These are phyloP conservation scores for Cyclostephanos invisitatus DNA, from an alignment of 108 stramenopile genomes.

Conservation along the genomic window DNA sequence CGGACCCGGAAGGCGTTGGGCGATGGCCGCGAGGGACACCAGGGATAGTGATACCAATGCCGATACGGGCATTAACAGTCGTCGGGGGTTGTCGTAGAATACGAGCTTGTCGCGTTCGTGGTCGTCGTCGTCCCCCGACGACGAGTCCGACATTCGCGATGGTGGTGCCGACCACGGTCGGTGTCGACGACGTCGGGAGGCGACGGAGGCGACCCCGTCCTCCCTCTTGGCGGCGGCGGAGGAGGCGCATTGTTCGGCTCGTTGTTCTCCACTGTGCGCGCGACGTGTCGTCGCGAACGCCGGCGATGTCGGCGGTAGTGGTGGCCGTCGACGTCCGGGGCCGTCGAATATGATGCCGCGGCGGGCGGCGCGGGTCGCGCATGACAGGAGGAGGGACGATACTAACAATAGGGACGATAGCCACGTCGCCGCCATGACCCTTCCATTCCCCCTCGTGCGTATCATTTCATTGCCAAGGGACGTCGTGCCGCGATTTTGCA, in stretches of 20 bases:
- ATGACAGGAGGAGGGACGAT: not conserved
- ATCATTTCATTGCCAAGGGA: too few species aligned
- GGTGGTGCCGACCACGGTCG: too few species aligned
- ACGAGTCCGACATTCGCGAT: not conserved
- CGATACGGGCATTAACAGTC: conserved; percentile 18
- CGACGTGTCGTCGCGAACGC: not conserved
- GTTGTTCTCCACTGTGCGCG: too few species aligned
- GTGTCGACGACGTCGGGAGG: not conserved
- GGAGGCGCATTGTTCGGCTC: too few species aligned
- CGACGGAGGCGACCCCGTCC: too few species aligned
- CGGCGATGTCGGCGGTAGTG: not conserved
- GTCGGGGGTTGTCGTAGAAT: not conserved
- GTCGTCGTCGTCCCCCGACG: not conserved
- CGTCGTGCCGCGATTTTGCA: too few species aligned
- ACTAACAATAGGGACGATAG: too few species aligned
- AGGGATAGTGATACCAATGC: conserved; percentile 21
- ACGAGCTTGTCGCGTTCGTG: not conserved
- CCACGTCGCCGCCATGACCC: too few species aligned
- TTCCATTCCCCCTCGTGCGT: too few species aligned
- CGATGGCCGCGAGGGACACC: conserved; percentile 29
- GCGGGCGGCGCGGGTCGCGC: not conserved
- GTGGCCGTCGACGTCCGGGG: too few species aligned
- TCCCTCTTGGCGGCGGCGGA: too few species aligned
- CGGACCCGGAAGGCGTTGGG: conserved; percentile 32
- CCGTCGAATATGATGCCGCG: too few species aligned